A percentile compares a stretch with the other conserved stretches of the same genome.
Conservation (phyloP, 768 basidiomycete genomes). For the Chalciporus pseudorubinellus region DNA sequence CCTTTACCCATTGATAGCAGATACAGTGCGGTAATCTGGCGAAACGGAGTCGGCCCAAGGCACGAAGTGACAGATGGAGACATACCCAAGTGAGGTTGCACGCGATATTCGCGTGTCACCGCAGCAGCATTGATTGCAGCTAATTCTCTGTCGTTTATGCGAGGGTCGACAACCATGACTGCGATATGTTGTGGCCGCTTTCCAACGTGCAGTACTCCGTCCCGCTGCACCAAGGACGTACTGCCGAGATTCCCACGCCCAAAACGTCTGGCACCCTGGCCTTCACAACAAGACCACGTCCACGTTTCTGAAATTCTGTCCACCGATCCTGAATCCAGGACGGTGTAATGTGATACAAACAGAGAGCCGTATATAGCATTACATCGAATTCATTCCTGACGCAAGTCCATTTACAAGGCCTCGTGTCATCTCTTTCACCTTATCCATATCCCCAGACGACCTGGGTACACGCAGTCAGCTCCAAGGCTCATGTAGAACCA, state of each 20-base stretch:
- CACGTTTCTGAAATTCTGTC: neutral
- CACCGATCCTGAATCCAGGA: neutral
- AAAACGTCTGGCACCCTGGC: neutral
- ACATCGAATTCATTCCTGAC: slow-evolving; percentile 28
- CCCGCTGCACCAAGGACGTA: slow-evolving; percentile 2
- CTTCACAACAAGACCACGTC: neutral
- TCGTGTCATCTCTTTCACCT: slow-evolving; percentile 40
- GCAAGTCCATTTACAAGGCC: slow-evolving; percentile 41
- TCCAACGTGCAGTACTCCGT: slow-evolving; percentile 6
- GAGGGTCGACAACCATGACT: slow-evolving; percentile 47
- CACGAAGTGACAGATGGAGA: slow-evolving; percentile 5
- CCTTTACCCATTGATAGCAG: slow-evolving; percentile 94
- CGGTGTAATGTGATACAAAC: neutral
- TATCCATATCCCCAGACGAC: slow-evolving; percentile 43
- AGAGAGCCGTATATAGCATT: slow-evolving; percentile 8
- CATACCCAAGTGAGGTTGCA: slow-evolving; percentile 84
- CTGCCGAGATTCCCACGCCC: slow-evolving; percentile 25
- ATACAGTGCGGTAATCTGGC: slow-evolving; percentile 95
- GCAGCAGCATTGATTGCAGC: slow-evolving; percentile 85
- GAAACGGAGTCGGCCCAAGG: slow-evolving; percentile 9
- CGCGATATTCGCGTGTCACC: slow-evolving; percentile 83
- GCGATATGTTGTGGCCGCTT: slow-evolving; percentile 7
- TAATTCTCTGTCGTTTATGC: slow-evolving; percentile 69
- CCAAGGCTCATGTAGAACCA: slow-evolving; percentile 11
- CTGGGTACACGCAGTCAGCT: slow-evolving; percentile 38